phyloP scores from a whole-genome alignment of 257 asterid genomes.

The Scutellaria barbata region DNA sequence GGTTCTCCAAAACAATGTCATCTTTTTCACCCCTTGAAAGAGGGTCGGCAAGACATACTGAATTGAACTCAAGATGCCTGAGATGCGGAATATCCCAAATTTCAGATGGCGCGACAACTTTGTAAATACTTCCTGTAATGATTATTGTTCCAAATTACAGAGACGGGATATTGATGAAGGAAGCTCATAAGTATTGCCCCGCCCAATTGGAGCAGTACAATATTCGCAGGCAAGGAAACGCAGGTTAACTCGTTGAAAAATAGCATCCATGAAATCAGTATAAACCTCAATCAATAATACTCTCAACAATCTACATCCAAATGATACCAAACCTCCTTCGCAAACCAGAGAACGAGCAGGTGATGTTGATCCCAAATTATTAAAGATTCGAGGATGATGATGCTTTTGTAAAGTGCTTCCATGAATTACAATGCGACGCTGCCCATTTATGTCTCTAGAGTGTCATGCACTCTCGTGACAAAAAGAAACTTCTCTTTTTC shows the following conservation, averaged over 20 bases:
- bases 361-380: neutral
- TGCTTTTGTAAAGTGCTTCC: neutral
- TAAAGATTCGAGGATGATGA: neutral
- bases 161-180: conserved; percentile 8
- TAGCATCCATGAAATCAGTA: neutral
- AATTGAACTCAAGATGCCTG: neutral
- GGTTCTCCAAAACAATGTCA: neutral
- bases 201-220: neutral
- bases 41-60: neutral
- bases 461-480: neutral
- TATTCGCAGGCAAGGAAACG: neutral
- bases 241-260: neutral
- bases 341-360: conserved; percentile 5
- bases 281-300: neutral
- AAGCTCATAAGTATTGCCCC: neutral
- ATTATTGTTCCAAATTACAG: conserved; percentile 6
- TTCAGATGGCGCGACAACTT: neutral
- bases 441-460: neutral
- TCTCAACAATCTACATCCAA: neutral
- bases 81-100: conserved; percentile 14
- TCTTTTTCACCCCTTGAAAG: neutral
- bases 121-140: neutral
- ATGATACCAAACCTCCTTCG: neutral
- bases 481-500: conserved; percentile 5
- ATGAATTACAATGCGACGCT: neutral